Conservation (phyloP, 306 rosid genomes). For the Quercus alba region DNA sequence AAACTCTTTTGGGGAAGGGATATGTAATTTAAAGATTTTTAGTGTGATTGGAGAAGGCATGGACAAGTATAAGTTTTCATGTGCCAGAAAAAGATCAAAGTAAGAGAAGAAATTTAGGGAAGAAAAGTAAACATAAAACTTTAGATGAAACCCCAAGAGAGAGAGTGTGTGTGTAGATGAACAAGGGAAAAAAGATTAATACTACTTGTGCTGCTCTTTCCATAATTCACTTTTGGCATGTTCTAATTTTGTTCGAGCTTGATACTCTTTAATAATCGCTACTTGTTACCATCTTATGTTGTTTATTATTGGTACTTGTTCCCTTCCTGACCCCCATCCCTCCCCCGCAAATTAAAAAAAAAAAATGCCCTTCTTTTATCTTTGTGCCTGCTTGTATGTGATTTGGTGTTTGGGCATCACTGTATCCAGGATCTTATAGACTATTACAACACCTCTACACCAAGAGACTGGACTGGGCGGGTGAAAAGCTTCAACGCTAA, state of each 20-base stretch:
- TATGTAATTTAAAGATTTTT: not conserved
- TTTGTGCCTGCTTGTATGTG: slow-evolving; percentile 11
- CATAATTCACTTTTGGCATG: slow-evolving; percentile 1
- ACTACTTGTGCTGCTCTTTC: not conserved
- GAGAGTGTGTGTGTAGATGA: not conserved
- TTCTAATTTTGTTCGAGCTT: not conserved
- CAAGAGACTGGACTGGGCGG: slow-evolving; percentile 98
- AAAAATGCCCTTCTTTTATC: not conserved
- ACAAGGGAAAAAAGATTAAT: not conserved
- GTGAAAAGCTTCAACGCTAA: slow-evolving; percentile 79
- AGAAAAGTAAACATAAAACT: not conserved
- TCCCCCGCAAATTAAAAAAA: not conserved
- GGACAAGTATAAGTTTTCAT: not conserved
- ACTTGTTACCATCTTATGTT: not conserved
- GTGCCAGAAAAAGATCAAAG: not conserved
- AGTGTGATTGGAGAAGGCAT: not conserved
- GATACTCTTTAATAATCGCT: slow-evolving; percentile 13
- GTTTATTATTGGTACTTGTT: slow-evolving; percentile 7
- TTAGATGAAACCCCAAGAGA: not conserved
- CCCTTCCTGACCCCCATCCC: not conserved
- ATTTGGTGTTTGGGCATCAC: slow-evolving; percentile 22
- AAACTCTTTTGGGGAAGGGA: not conserved
- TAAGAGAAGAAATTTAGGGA: not conserved
- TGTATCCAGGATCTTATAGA: slow-evolving; percentile 75
- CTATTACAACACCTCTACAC: slow-evolving; percentile 81